A percentile compares a stretch with the other conserved stretches of the same genome.
These are phyloP conservation scores for Aurifilum marmelostoma DNA, from an alignment of 2,329 filamentous ascomycete genomes.

Conservation along the genomic window DNA sequence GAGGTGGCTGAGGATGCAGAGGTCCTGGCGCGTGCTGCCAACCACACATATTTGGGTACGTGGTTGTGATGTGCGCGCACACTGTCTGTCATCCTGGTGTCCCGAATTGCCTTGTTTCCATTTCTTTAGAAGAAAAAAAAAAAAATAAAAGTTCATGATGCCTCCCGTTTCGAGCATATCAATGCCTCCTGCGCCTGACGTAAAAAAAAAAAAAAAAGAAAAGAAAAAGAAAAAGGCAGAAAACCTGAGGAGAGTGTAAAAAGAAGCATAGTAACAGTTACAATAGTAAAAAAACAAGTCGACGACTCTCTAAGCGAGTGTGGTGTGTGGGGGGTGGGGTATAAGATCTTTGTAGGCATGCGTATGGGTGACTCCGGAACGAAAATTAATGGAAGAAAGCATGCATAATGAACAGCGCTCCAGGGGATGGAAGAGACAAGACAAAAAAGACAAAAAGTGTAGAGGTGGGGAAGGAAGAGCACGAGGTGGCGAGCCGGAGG, in stretches of 20 bases:
- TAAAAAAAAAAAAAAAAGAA: neutral
- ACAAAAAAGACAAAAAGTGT: neutral
- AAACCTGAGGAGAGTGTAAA: too few relatives aligned
- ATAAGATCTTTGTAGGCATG: slow-evolving; percentile 18
- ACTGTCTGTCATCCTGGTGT: neutral
- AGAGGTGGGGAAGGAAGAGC: neutral
- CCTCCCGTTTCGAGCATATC: neutral
- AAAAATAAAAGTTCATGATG: neutral
- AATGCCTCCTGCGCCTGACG: slow-evolving; percentile 21
- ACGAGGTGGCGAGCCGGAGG: too few relatives aligned
- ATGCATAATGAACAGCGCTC: slow-evolving; percentile 21
- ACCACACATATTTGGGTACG: neutral
- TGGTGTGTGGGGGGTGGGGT: slow-evolving; percentile 20
- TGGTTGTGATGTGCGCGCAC: neutral
- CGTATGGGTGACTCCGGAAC: neutral
- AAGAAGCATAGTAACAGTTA: neutral
- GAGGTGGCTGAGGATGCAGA: neutral
- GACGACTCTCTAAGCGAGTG: slow-evolving; percentile 25
- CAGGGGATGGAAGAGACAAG: neutral
- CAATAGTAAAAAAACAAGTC: neutral
- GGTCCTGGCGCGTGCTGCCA: neutral
- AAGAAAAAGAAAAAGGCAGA: too few relatives aligned
- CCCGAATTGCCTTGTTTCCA: neutral
- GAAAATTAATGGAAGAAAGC: slow-evolving; percentile 6
- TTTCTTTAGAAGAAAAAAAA: too few relatives aligned